phyloP scores from a whole-genome alignment of 148 eudicot species.

The Dianthus caryophyllus region DNA sequence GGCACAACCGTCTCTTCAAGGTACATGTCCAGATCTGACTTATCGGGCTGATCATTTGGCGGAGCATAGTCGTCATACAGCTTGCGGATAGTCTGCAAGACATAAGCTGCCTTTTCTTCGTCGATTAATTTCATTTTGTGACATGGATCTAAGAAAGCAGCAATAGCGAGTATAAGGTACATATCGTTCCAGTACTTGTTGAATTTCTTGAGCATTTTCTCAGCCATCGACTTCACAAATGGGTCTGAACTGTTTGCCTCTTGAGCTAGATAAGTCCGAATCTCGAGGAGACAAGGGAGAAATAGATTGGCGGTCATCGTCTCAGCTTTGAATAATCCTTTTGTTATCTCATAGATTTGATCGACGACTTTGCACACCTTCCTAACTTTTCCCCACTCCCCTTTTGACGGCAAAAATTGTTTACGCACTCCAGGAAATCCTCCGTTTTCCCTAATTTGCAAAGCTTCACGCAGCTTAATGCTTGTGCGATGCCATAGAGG shows the following conservation, averaged over 20 bases:
- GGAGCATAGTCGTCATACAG: slow-evolving; percentile 19
- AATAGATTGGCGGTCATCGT: slow-evolving; percentile 24
- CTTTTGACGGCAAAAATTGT: slow-evolving; percentile 6
- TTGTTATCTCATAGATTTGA: slow-evolving; percentile 12
- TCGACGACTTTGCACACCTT: slow-evolving; percentile 20
- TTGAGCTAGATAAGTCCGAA: slow-evolving; percentile 17
- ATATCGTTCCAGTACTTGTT: slow-evolving; percentile 23
- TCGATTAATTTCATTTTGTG: slow-evolving; percentile 28
- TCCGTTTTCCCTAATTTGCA: slow-evolving; percentile 12
- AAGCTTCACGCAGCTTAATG: slow-evolving; percentile 12
- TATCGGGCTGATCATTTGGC: slow-evolving; percentile 11
- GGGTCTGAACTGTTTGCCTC: slow-evolving; percentile 21
- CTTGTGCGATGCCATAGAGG: slow-evolving; percentile 28
- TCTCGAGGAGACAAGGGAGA: slow-evolving; percentile 27
- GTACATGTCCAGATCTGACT: slow-evolving; percentile 30
- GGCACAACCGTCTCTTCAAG: slow-evolving; percentile 29
- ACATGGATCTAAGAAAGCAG: slow-evolving; percentile 29
- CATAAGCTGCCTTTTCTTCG: background rate
- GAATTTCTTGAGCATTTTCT: slow-evolving; percentile 25
- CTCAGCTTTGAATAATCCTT: slow-evolving; percentile 19
- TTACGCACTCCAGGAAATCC: slow-evolving; percentile 6
- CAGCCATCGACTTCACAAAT: slow-evolving; percentile 15
- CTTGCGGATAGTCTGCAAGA: slow-evolving; percentile 17
- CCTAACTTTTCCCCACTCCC: slow-evolving; percentile 29
- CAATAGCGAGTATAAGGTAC: slow-evolving; percentile 18